These are phyloP conservation scores for Dactylonectria macrodidyma DNA, from an alignment of 2,329 filamentous ascomycete species.

Conservation along the genomic window DNA sequence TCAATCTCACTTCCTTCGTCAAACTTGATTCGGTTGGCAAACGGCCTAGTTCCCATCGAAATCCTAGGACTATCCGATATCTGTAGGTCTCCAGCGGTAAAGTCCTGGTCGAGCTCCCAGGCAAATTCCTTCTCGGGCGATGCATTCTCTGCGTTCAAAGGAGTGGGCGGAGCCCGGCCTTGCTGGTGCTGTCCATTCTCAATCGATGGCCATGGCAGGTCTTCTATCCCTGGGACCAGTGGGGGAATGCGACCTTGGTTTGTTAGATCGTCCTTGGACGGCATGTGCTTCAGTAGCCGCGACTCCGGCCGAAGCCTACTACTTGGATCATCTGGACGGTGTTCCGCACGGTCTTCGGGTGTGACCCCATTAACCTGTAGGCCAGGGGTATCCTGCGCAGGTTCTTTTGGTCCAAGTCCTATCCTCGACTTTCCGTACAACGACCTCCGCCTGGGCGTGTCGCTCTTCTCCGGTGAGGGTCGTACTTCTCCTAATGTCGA, in stretches of 20 bases:
- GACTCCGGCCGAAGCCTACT: constrained; percentile 27
- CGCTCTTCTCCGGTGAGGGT: constrained; percentile 35
- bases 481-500: constrained; percentile 40
- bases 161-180: constrained; percentile 10
- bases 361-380: constrained; percentile 28
- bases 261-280: constrained; percentile 45
- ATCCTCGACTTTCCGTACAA: constrained; percentile 46
- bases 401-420: constrained; percentile 38
- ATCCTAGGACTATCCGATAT: constrained; percentile 71
- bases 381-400: constrained; percentile 25
- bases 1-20: constrained; percentile 50
- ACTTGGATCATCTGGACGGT: constrained; percentile 23
- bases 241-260: constrained; percentile 54
- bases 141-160: constrained; percentile 20
- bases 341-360: constrained; percentile 22
- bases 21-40: constrained; percentile 53
- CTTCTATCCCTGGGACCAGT: constrained; percentile 57
- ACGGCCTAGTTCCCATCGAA: constrained; percentile 54
- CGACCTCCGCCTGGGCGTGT: constrained; percentile 40
- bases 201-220: constrained; percentile 53
- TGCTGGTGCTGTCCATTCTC: constrained; percentile 42
- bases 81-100: constrained; percentile 70
- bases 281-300: constrained; percentile 37
- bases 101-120: constrained; percentile 71
- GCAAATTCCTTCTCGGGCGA: constrained; percentile 68